Evolutionary conservation across 2,329 filamentous ascomycete genomes (phyloP), one percentile per base, ranked within the genome.

Genomic region (Monosporascus sp.): DNA sequence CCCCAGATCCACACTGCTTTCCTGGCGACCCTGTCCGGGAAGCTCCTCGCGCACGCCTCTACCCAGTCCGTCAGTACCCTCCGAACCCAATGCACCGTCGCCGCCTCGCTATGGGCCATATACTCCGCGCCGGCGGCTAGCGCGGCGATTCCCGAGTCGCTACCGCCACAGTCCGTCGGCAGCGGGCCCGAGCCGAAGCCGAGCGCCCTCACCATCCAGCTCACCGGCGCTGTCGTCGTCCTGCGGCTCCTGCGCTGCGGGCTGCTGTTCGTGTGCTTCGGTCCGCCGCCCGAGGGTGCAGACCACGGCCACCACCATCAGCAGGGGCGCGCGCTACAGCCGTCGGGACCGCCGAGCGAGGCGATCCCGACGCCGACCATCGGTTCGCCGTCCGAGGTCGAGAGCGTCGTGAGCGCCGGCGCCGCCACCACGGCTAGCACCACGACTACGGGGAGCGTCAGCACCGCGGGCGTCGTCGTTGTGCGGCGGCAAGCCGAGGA

Each of bases 81-180:
- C 39, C 82, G 83, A 62, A 82, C 80, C 9, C 82, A 86, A 66
- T 81, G 80, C 61, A 86, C 83, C 54, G 80, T 86, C 55, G 83
- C 83, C 43, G 80, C 81, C 54, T 83, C 79, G 6, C 76, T 86
- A 20, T 83, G 82, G 73, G 72, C 76, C 20, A 76, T 85, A 44
- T 83, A 86, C 67, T 73, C 77, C 41, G 62, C 70, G 7, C 60
- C 64, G 5, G 70, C 73, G 24, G 71, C 73, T 14, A 72, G 72
- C 27, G 62, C 68, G 48, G 66, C 71, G 50, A 67, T 80, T 6
- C 67, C 73, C 37, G 70, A 72, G 14, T 72, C 76, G 1, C 65
- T 78, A 6, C 73, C 74, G 17, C 44, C 59, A 9, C 56, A 56
- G 20, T n/a, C 53, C 9, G 18, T 43, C 36, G 11, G 50, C 22